phyloP scores from a whole-genome alignment of 352 stramenopile genomes.

The Globisporangium spiculum region DNA sequence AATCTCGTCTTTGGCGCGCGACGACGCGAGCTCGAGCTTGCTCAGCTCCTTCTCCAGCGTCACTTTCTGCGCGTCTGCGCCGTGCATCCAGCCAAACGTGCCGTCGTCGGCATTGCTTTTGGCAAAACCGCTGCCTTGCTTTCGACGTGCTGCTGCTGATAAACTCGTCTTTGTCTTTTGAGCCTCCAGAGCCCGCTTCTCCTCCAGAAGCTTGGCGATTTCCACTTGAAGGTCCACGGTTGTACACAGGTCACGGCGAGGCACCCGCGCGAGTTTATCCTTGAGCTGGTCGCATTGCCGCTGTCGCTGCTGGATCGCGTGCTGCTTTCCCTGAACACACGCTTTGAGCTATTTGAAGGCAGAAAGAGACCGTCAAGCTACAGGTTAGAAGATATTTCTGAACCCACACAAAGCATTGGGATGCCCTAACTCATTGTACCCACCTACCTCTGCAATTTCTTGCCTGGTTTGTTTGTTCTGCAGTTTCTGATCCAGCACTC shows the following conservation, averaged over 20 bases:
- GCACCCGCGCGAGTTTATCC: constrained; percentile 29
- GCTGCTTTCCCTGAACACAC: constrained; percentile 17
- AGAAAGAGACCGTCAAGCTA: neutral
- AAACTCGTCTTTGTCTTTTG: constrained; percentile 22
- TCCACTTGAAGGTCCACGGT: constrained; percentile 54
- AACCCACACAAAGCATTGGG: neutral
- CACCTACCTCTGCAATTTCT: constrained; percentile 26
- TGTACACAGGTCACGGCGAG: constrained; percentile 42
- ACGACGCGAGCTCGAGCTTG: constrained; percentile 28
- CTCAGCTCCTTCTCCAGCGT: constrained; percentile 48
- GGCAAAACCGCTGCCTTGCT: neutral
- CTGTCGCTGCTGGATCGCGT: constrained; percentile 18
- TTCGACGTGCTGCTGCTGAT: neutral
- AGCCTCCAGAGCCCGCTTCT: constrained; percentile 30
- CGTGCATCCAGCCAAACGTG: constrained; percentile 5
- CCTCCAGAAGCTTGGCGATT: constrained; percentile 39
- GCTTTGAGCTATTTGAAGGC: constrained; percentile 8
- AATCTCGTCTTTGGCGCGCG: constrained; percentile 38
- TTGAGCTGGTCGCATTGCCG: constrained; percentile 34
- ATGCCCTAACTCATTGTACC: neutral
- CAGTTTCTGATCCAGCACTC: constrained; percentile 40
- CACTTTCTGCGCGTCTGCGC: constrained; percentile 17
- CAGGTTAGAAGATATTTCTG: neutral
- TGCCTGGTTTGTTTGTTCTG: constrained; percentile 35
- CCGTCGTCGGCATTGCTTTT: neutral